Evolutionary conservation across 306 rosid species (phyloP).

Genomic region (Cicer pinnatifidum): DNA sequence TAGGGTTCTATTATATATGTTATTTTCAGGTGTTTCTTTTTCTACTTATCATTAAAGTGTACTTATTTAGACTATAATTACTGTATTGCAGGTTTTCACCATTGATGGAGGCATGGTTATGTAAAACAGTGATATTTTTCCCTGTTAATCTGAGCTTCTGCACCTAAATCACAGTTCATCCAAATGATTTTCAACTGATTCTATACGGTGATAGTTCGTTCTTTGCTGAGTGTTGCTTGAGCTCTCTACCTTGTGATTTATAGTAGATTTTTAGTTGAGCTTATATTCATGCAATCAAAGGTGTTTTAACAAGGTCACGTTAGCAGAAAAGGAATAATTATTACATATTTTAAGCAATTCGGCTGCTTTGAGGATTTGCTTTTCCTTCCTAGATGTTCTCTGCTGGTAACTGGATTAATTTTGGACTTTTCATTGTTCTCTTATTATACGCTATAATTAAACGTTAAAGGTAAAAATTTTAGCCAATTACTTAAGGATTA

Average conservation of each 20-base stretch:
- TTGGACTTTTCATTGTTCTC: conserved; percentile 15
- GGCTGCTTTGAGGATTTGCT: not conserved
- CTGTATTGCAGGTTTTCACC: conserved; percentile 71
- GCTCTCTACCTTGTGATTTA: conserved; percentile 34
- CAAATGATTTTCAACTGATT: conserved; percentile 35
- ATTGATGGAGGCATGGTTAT: conserved; percentile 97
- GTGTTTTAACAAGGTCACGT: conserved; percentile 34
- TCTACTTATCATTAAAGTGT: not conserved
- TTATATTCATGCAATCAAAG: conserved; percentile 43
- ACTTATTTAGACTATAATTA: conserved; percentile 28
- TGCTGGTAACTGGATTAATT: conserved; percentile 10
- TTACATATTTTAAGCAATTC: conserved; percentile 35
- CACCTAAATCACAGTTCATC: conserved; percentile 13
- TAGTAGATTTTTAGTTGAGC: conserved; percentile 46
- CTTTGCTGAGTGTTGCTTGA: conserved; percentile 36
- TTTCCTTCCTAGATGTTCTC: conserved; percentile 1
- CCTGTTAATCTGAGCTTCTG: conserved; percentile 17
- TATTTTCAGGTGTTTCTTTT: not conserved
- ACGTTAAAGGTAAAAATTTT: not conserved
- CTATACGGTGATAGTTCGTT: conserved; percentile 38
- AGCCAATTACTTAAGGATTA: not conserved
- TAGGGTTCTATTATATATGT: not conserved
- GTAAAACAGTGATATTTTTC: conserved; percentile 49
- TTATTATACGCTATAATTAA: conserved; percentile 20
- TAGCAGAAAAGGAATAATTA: conserved; percentile 31